These are phyloP conservation scores for Mycena polygramma DNA, from an alignment of 768 basidiomycete genomes.

Conservation along the genomic window DNA sequence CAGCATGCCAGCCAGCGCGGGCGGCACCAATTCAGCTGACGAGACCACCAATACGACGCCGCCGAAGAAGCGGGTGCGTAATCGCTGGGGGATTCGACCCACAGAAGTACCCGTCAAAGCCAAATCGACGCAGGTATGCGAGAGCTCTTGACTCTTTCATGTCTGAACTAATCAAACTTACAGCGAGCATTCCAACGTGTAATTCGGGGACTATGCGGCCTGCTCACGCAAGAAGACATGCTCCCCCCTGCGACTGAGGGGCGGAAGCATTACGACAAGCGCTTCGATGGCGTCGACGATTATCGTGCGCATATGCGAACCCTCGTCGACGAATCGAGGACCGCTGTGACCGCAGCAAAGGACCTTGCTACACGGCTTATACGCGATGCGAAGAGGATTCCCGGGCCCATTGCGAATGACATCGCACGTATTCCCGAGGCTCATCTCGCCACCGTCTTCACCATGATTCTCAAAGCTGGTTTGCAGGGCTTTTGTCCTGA, in stretches of 20 bases:
- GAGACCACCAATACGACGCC: background rate
- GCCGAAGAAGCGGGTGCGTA: conserved; percentile 4
- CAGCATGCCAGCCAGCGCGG: too few relatives aligned
- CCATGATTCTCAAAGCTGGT: conserved; percentile 15
- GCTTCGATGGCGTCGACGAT: conserved; percentile 5
- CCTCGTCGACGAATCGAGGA: conserved; percentile 5
- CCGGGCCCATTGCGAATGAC: conserved; percentile 24
- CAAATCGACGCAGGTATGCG: conserved; percentile 18
- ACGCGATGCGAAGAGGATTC: conserved; percentile 5
- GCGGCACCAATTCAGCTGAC: too few relatives aligned
- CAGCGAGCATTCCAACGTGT: conserved; percentile 19
- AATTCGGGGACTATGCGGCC: conserved; percentile 7
- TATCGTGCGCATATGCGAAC: background rate
- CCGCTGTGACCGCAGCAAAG: background rate
- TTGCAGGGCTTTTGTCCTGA: conserved; percentile 19
- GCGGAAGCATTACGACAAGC: conserved; percentile 20
- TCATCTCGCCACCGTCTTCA: conserved; percentile 24
- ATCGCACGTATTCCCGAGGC: conserved; percentile 14
- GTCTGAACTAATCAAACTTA: conserved; percentile 1
- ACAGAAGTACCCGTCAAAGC: conserved; percentile 9
- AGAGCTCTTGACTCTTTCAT: background rate
- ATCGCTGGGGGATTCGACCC: conserved; percentile 16
- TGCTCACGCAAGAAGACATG: conserved; percentile 1
- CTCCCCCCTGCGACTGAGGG: conserved; percentile 11
- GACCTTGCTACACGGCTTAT: conserved; percentile 12